phyloP scores from a whole-genome alignment of 768 basidiomycete species.

The Obba rivulosa region DNA sequence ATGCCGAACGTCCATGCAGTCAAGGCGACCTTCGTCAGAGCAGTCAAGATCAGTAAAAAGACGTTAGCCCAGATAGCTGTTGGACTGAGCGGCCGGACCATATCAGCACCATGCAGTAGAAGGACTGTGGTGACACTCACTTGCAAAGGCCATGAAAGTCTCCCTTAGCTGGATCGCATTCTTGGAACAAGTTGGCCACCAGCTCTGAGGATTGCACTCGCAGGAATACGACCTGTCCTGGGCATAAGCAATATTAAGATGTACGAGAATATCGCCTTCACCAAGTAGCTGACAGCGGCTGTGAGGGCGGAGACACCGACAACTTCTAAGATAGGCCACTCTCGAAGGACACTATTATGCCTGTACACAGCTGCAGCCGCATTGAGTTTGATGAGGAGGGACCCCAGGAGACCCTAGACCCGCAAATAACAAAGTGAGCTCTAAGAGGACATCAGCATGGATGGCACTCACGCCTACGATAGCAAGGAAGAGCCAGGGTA shows the following conservation, averaged over 20 bases:
- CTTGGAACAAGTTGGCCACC: conserved; percentile 78
- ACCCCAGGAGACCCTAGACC: conserved; percentile 56
- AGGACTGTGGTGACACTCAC: conserved; percentile 32
- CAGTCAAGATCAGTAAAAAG: conserved; percentile 59
- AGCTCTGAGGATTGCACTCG: conserved; percentile 76
- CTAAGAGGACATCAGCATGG: background rate
- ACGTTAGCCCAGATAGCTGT: conserved; percentile 64
- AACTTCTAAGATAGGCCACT: conserved; percentile 66
- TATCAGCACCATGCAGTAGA: background rate
- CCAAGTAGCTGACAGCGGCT: conserved; percentile 66
- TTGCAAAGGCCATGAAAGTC: conserved; percentile 81
- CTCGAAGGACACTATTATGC: conserved; percentile 44
- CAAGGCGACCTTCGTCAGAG: conserved; percentile 51
- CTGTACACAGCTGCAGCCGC: conserved; percentile 59
- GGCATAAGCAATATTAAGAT: background rate
- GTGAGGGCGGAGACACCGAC: conserved; percentile 57
- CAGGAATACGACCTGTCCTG: conserved; percentile 56
- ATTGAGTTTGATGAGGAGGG: conserved; percentile 62
- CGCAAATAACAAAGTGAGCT: background rate
- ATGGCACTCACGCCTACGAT: conserved; percentile 33
- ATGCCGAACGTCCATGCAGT: conserved; percentile 80
- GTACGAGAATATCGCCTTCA: conserved; percentile 17
- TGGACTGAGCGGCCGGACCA: conserved; percentile 35
- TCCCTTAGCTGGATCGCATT: conserved; percentile 64
- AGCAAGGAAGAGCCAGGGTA: conserved; percentile 65